phyloP scores from a whole-genome alignment of 2,329 filamentous ascomycete genomes.

The Hymenoscyphus albidus region DNA sequence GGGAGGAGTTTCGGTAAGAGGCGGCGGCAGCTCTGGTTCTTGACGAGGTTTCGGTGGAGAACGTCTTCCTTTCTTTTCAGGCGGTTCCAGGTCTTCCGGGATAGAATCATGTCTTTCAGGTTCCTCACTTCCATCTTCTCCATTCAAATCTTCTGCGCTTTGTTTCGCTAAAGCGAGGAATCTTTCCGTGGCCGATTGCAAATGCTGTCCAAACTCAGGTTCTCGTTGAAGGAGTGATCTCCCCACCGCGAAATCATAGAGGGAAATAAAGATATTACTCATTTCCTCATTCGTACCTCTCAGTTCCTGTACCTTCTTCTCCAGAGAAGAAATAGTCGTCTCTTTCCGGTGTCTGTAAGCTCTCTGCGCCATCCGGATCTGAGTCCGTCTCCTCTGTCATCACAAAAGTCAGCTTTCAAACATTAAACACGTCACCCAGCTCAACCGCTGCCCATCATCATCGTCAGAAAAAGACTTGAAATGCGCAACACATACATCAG shows the following conservation, averaged over 20 bases:
- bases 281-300: conserved; percentile 68
- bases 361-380: conserved; percentile 81
- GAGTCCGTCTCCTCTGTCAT: conserved; percentile 69
- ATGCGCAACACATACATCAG: conserved; percentile 56
- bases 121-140: conserved; percentile 25
- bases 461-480: too few species aligned
- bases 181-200: conserved; percentile 54
- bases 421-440: too few species aligned
- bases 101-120: conserved; percentile 12
- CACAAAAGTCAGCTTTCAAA: conserved; percentile 13
- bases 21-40: background rate
- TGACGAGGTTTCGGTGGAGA: conserved; percentile 11
- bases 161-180: conserved; percentile 54
- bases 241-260: conserved; percentile 59
- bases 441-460: too few species aligned
- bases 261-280: conserved; percentile 64
- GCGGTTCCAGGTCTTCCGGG: conserved; percentile 9
- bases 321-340: conserved; percentile 69
- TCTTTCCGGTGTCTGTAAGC: conserved; percentile 85
- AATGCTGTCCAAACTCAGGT: conserved; percentile 53
- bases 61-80: conserved; percentile 12
- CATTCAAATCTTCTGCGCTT: conserved; percentile 39
- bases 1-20: conserved; percentile 7
- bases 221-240: conserved; percentile 55
- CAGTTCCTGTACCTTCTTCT: conserved; percentile 66